Evolutionary conservation across 2,329 filamentous ascomycete genomes (phyloP), one percentile per base, ranked within the genome.

Genomic region (Trichophyton schoenleinii): DNA sequence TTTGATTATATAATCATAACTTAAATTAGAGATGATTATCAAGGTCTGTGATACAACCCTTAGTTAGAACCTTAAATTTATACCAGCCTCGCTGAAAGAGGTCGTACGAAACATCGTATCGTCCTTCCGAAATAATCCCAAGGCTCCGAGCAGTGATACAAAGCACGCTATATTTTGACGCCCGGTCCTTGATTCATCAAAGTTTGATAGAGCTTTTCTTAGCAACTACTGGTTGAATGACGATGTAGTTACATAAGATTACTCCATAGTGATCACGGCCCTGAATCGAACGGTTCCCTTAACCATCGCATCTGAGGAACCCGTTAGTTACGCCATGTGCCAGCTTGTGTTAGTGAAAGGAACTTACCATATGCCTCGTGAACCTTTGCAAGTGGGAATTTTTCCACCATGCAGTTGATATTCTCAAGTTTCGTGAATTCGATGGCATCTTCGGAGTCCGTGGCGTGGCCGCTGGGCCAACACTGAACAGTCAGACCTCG

Each of bases 391-490:
- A 82, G 70, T 3, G 78, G 77, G 66, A 81, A 83, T 65, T 75
- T 78, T 70, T 82, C 78, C 41, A 82, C 69, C 77, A 81, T 72
- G 66, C 79, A 81, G 38, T 81, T 74, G 61, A 82, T 74, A 6
- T 71, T 72, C 52, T 81, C 75, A 22, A 71, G 67, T 63, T 77
- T 64, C 0, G 79, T 77, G 67, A 82, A 80, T 3, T 70, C 71
- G 62, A 82, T 80, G 1, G 79, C 76, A 63, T 83, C 80, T 66
- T 82, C 79, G 6, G 70, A 72, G 64, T 83, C 81, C 13, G 77
- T 69, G 1, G 78, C 76, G 63, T 82, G 80, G 3, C 81, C 80
- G 9, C 72, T 74, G 0, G 80, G 80, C 81, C 81, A 83, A 9
- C 76, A 78, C 46, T 76, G 74, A 3, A 83, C 75, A 1, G 73